A percentile compares a stretch with the other conserved stretches of the same genome.
phyloP scores from a whole-genome alignment of 2,329 filamentous ascomycete genomes.

The Cercospora sp. region DNA sequence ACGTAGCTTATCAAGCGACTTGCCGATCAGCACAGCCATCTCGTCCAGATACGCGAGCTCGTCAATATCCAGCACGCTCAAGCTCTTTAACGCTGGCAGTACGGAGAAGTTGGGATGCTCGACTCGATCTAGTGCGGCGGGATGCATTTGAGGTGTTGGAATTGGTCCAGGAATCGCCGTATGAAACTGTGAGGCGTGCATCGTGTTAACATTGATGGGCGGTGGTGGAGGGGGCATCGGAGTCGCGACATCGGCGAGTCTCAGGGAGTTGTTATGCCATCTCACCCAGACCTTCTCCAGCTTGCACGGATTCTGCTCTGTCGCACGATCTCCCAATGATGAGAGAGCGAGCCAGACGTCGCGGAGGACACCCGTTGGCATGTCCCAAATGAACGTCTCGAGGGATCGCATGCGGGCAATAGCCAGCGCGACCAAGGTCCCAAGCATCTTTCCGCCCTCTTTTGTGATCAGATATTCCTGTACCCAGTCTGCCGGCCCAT shows the following conservation, averaged over 20 bases:
- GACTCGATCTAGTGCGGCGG: constrained; percentile 53
- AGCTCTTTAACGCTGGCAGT: constrained; percentile 69
- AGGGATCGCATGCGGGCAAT: constrained; percentile 80
- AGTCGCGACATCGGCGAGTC: constrained; percentile 46
- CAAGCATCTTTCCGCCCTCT: constrained; percentile 85
- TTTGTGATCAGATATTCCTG: constrained; percentile 79
- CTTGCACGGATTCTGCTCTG: constrained; percentile 61
- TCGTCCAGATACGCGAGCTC: constrained; percentile 81
- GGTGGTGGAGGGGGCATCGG: constrained; percentile 42
- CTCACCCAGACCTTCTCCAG: constrained; percentile 76
- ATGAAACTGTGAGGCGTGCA: constrained; percentile 16
- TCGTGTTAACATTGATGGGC: constrained; percentile 29
- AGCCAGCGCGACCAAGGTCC: constrained; percentile 74
- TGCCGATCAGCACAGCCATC: constrained; percentile 73
- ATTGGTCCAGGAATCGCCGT: constrained; percentile 22
- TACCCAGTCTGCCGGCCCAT: constrained; percentile 75
- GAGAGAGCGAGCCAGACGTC: constrained; percentile 79
- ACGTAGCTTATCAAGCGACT: constrained; percentile 64
- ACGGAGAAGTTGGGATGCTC: constrained; percentile 80
- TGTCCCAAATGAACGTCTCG: constrained; percentile 83
- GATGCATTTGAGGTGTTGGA: constrained; percentile 22
- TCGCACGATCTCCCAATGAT: constrained; percentile 61
- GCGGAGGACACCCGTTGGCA: constrained; percentile 79
- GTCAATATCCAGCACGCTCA: constrained; percentile 79
- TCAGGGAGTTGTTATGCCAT: constrained; percentile 71